A percentile compares a stretch with the other conserved stretches of the same genome.
Conservation (phyloP, 2,329 filamentous ascomycete species). For the Phialophora tarda region DNA sequence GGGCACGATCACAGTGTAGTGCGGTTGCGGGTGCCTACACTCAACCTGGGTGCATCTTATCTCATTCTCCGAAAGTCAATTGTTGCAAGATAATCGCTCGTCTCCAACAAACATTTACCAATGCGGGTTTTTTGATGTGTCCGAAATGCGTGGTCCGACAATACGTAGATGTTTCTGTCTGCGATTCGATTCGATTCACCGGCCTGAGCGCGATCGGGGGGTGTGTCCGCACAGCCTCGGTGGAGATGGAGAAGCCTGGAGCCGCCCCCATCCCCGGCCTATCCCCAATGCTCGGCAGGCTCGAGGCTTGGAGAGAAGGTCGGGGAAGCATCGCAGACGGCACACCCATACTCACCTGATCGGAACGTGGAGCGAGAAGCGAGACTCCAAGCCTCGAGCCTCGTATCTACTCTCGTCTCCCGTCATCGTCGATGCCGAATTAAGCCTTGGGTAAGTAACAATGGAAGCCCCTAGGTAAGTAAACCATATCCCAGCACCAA, state of each 20-base stretch:
- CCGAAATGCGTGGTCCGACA: not conserved
- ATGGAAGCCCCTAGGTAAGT: not conserved
- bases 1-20: not conserved
- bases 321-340: constrained; percentile 5
- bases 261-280: not conserved
- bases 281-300: constrained; percentile 10
- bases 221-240: not conserved
- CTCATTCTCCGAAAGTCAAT: not conserved
- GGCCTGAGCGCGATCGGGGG: not conserved
- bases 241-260: constrained; percentile 1
- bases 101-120: constrained; percentile 5
- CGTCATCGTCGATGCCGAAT: not conserved
- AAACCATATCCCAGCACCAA: not conserved
- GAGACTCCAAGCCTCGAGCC: not conserved
- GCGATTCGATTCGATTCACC: not conserved
- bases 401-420: not conserved
- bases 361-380: not conserved
- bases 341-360: not conserved
- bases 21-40: not conserved
- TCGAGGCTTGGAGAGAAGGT: constrained; percentile 15
- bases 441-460: not conserved
- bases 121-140: not conserved
- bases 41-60: not conserved
- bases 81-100: not conserved
- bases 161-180: not conserved